Evolutionary conservation across 2,329 filamentous ascomycete species (phyloP).

Genomic region (Davidsoniella australis): DNA sequence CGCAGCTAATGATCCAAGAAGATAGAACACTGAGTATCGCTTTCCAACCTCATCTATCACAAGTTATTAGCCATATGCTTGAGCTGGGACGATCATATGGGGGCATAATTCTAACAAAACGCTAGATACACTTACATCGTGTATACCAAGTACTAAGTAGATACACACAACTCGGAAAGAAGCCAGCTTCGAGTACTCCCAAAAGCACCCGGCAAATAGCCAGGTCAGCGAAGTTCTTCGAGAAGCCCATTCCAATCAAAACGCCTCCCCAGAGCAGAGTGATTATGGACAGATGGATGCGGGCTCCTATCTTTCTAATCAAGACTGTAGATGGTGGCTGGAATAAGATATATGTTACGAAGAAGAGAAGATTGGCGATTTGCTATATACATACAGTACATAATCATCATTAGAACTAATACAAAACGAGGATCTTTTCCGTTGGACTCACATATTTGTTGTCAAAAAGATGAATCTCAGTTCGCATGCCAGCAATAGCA

Average conservation of each 20-base stretch:
- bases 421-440: background rate
- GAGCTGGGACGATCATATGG: background rate
- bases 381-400: background rate
- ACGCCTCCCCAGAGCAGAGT: constrained; percentile 40
- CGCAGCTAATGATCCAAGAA: constrained; percentile 48
- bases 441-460: constrained; percentile 26
- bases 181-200: constrained; percentile 51
- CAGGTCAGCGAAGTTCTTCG: constrained; percentile 32
- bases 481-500: constrained; percentile 47
- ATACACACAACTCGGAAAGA: constrained; percentile 55
- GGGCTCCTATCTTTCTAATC: constrained; percentile 47
- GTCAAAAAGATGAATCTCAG: constrained; percentile 29
- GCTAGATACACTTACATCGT: constrained; percentile 29
- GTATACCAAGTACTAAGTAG: constrained; percentile 61
- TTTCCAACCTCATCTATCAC: constrained; percentile 46
- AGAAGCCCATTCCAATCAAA: constrained; percentile 52
- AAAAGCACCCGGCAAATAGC: constrained; percentile 40
- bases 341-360: constrained; percentile 54
- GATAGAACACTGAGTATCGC: constrained; percentile 51
- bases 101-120: background rate
- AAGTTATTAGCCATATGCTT: background rate
- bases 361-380: constrained; percentile 56
- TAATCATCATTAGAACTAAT: background rate
- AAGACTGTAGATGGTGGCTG: constrained; percentile 56
- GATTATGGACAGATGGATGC: constrained; percentile 36